These are phyloP conservation scores for Tylopilus orsonianus DNA, from an alignment of 1,284 basidiomycete genomes.

Conservation along the genomic window DNA sequence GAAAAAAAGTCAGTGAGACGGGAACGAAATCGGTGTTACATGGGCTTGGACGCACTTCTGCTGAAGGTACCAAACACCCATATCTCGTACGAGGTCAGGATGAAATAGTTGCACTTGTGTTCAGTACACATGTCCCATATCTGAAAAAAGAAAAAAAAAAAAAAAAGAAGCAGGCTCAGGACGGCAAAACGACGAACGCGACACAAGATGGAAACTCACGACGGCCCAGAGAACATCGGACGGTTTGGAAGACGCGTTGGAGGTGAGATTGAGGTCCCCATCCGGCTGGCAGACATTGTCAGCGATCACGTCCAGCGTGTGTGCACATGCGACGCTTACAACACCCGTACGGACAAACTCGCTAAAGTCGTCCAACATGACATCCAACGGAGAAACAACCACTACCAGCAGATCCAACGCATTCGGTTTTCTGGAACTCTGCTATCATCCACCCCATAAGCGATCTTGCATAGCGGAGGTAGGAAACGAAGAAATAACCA, in stretches of 20 bases:
- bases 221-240: constrained; percentile 14
- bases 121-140: constrained; percentile 15
- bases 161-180: no score
- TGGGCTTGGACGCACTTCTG: neutral
- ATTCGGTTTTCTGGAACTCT: neutral
- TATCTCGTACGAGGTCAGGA: constrained; percentile 16
- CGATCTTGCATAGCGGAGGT: neutral
- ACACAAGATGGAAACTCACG: constrained; percentile 13
- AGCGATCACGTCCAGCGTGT: neutral
- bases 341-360: constrained; percentile 7
- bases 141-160: constrained; percentile 4
- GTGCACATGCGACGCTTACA: constrained; percentile 3
- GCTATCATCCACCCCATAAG: constrained; percentile 8
- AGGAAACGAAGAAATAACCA: neutral
- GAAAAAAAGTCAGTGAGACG: no score
- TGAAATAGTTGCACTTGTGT: constrained; percentile 14
- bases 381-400: constrained; percentile 10
- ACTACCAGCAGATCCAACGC: constrained; percentile 10
- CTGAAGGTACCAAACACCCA: constrained; percentile 18
- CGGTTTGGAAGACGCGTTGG: neutral
- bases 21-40: no score
- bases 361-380: constrained; percentile 8
- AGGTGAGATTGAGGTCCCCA: constrained; percentile 1
- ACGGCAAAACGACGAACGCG: neutral
- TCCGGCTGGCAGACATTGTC: constrained; percentile 1